Evolutionary conservation across 2,329 filamentous ascomycete species (phyloP).

Genomic region (Pseudogymnoascus sp.): DNA sequence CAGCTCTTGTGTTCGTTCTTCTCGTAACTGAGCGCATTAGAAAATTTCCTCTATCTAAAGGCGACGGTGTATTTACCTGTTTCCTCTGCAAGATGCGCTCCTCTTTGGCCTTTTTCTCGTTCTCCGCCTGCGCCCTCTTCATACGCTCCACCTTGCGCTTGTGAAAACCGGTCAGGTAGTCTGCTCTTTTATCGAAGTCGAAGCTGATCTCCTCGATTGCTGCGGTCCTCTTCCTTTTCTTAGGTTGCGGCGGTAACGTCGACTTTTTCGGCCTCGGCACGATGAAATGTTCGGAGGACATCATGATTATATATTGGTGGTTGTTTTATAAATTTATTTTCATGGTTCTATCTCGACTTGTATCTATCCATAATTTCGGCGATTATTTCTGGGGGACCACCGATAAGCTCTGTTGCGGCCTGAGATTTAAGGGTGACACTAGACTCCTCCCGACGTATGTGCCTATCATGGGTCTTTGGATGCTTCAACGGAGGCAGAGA

Average conservation of each 20-base stretch:
- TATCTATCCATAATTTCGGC: conserved; percentile 7
- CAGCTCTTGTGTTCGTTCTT: conserved; percentile 74
- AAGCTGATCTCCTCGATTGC: conserved; percentile 76
- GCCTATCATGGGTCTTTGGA: conserved; percentile 5
- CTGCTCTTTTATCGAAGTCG: conserved; percentile 68
- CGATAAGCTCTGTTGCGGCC: neutral
- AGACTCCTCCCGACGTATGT: conserved; percentile 5
- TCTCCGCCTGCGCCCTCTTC: conserved; percentile 77
- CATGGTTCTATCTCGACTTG: conserved; percentile 8
- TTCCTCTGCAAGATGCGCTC: conserved; percentile 68
- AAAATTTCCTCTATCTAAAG: neutral
- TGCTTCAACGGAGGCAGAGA: neutral
- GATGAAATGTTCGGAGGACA: conserved; percentile 40
- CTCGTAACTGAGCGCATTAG: conserved; percentile 55
- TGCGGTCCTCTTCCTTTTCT: conserved; percentile 55
- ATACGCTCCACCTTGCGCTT: conserved; percentile 85
- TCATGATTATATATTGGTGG: neutral
- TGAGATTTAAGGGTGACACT: neutral
- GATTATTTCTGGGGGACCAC: conserved; percentile 4
- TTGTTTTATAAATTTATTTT: conserved; percentile 7
- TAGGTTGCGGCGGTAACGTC: conserved; percentile 50
- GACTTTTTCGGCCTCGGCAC: conserved; percentile 52
- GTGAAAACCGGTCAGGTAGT: conserved; percentile 92
- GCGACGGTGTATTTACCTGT: conserved; percentile 51
- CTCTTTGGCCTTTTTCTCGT: conserved; percentile 66